Base-by-base conservation (phyloP, 2,329 filamentous ascomycete species). In the Chaetomiaceae sp. region DNA sequence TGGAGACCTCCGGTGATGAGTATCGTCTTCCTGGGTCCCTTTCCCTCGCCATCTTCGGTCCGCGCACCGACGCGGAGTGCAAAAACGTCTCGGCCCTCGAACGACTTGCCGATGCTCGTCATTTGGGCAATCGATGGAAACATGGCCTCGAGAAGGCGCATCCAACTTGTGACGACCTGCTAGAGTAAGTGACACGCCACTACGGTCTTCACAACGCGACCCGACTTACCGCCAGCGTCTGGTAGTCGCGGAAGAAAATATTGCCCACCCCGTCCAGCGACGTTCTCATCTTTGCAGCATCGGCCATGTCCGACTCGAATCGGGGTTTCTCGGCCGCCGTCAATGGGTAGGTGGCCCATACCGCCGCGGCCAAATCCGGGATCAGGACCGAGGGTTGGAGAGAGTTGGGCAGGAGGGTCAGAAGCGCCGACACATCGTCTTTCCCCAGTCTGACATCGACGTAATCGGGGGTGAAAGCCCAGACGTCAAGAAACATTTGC, bases 241-340 rank as follows among this genome's bases (percentile, higher is more conserved):
- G 93, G 64, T 96, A 98, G 60, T 96, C 82, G 42, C 81, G 78
- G 68, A 98, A 97, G 70, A 96, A 97, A 32, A 95, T 72, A 60
- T 89, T 88, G 48, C 83, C 78, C n/a, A 69, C 60, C 46, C 66
- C 64, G 10, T 63, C 62, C 59, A 65, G 38, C 53, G 63, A 43
- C 17, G 51, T 57, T 34, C 55, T 67, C 52, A 58, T 59, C 42
- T 53, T 61, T 49, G 50, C 59, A 40, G 50, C 58, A 47, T 50
- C 66, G 45, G 56, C 62, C 55, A 47, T 52, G 34, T 14, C 48
- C n/a, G 51, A 48, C 36, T 60, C 52, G 20, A 52, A 35, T 34
- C 43, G 49, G 59, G 54, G 26, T 12, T 42, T 49, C 18, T 50
- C 38, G 56, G 58, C 57, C 22, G 58, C 57, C 22, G 62, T 51